phyloP scores from a whole-genome alignment of 225 moss, liverwort and hornwort genomes.

The Pseudisothecium myosuroides region DNA sequence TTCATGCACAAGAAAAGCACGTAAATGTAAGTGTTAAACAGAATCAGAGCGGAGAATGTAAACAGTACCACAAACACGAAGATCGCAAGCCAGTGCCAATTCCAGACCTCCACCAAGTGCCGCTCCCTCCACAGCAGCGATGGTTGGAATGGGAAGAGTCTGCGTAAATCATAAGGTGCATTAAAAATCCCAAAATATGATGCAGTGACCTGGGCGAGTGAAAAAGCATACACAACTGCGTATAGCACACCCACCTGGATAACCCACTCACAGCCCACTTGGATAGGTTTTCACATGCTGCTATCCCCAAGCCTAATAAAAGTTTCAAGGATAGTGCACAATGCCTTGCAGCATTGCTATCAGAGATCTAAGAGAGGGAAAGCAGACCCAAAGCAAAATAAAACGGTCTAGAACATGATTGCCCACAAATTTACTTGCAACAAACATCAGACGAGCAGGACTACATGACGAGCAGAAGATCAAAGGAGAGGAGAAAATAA shows the following conservation, averaged over 20 bases:
- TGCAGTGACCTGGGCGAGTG: not conserved
- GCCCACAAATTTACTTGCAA: not conserved
- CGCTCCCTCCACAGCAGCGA: slow-evolving; percentile 89
- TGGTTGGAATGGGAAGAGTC: slow-evolving; percentile 88
- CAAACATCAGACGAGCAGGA: not conserved
- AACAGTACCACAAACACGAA: slow-evolving; percentile 79
- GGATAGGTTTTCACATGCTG: not conserved
- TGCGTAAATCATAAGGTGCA: slow-evolving; percentile 15
- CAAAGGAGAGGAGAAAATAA: not conserved
- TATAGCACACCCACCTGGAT: not conserved
- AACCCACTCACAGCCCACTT: not conserved
- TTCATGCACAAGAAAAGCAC: not conserved
- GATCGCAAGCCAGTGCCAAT: slow-evolving; percentile 88
- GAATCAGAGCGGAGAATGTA: not conserved
- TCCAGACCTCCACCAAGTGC: slow-evolving; percentile 95
- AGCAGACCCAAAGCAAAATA: not conserved
- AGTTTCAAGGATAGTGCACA: not conserved
- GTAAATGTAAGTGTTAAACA: not conserved
- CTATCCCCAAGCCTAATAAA: not conserved
- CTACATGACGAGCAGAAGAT: not conserved
- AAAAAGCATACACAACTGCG: not conserved
- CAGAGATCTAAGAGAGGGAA: not conserved
- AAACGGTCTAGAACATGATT: not conserved
- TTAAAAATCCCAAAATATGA: not conserved
- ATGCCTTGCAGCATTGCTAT: not conserved